These are phyloP conservation scores for Malassezia equina DNA, from an alignment of 1,284 basidiomycete species.

Conservation along the genomic window DNA sequence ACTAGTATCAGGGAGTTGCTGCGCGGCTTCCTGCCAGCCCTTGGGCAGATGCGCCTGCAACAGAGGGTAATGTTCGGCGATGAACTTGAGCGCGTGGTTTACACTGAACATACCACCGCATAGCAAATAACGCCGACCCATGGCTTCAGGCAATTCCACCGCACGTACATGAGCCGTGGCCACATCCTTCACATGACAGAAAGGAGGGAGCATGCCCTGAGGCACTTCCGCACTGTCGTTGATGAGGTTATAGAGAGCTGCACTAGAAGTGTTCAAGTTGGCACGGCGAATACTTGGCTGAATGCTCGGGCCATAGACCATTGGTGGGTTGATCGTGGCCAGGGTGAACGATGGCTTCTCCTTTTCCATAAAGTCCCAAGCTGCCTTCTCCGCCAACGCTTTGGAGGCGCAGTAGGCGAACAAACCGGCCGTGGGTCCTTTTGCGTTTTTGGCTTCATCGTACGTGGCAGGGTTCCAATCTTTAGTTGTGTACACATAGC, in stretches of 20 bases:
- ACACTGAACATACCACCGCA: conserved; percentile 34
- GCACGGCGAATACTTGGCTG: conserved; percentile 25
- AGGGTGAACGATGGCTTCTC: conserved; percentile 26
- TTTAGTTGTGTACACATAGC: conserved; percentile 27
- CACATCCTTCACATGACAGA: conserved; percentile 35
- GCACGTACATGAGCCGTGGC: conserved; percentile 41
- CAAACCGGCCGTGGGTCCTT: conserved; percentile 22
- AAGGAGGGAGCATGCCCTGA: conserved; percentile 45
- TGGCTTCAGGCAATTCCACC: conserved; percentile 23
- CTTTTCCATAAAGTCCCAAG: conserved; percentile 32
- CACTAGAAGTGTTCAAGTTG: conserved; percentile 36
- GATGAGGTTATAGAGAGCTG: conserved; percentile 38
- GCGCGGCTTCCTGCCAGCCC: conserved; percentile 26
- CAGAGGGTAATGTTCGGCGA: conserved; percentile 24
- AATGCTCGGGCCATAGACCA: conserved; percentile 34
- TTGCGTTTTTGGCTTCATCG: conserved; percentile 28
- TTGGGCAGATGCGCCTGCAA: conserved; percentile 29
- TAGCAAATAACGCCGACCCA: conserved; percentile 27
- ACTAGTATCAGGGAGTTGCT: conserved; percentile 13
- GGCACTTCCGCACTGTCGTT: conserved; percentile 25
- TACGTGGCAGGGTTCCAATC: conserved; percentile 36
- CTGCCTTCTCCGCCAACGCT: conserved; percentile 39
- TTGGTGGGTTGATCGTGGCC: conserved; percentile 34
- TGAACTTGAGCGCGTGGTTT: conserved; percentile 27
- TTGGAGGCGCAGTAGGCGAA: conserved; percentile 37